Evolutionary conservation across 768 basidiomycete genomes (phyloP).

Genomic region (Lactifluus piperatus): DNA sequence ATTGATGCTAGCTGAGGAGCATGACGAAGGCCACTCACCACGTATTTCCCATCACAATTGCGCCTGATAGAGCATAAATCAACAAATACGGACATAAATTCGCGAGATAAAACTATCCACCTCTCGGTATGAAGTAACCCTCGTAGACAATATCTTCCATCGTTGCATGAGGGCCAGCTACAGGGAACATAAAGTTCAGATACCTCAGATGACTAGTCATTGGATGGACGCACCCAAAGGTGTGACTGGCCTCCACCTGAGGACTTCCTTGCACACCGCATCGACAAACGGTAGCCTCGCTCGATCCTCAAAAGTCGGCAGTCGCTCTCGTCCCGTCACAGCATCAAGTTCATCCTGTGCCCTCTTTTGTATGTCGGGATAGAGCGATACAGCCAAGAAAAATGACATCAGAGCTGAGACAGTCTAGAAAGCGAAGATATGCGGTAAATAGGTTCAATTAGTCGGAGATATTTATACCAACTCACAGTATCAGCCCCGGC

Average conservation of each 20-base stretch:
- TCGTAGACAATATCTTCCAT: not conserved
- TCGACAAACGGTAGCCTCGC: conserved; percentile 19
- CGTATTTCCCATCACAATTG: not conserved
- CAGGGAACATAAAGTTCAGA: not conserved
- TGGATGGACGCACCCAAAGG: conserved; percentile 17
- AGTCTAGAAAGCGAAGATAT: not conserved
- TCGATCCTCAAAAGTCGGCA: conserved; percentile 20
- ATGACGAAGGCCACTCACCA: not conserved
- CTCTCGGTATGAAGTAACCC: conserved; percentile 8
- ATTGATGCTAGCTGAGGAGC: not conserved
- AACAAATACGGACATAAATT: no score
- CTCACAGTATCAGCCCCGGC: conserved; percentile 8
- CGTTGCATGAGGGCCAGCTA: not conserved
- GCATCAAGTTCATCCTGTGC: conserved; percentile 21
- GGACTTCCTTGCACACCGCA: conserved; percentile 20
- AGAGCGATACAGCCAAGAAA: conserved; percentile 7
- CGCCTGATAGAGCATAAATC: not conserved
- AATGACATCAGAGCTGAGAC: not conserved
- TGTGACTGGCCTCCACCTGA: conserved; percentile 12
- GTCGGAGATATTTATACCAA: not conserved
- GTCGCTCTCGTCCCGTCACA: conserved; percentile 15
- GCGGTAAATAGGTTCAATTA: no score
- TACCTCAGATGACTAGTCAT: not conserved
- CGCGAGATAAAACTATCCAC: not conserved
- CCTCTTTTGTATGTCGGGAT: conserved; percentile 16